Evolutionary conservation across 1,284 basidiomycete genomes (phyloP).

Genomic region (Irpex lacteus): DNA sequence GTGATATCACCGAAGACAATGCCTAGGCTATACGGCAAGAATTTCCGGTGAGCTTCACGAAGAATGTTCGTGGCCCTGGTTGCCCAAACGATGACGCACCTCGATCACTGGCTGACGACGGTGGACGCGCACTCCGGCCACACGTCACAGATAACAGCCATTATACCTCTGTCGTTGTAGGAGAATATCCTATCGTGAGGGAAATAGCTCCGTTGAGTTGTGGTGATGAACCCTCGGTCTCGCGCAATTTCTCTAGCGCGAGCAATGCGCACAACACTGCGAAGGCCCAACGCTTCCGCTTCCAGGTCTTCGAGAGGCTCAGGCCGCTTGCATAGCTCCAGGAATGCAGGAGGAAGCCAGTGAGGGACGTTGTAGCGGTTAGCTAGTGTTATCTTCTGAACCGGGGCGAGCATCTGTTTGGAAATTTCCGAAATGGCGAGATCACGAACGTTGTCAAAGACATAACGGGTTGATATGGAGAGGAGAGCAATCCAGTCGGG

Average conservation of each 20-base stretch:
- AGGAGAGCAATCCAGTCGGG: constrained; percentile 36
- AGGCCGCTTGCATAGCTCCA: constrained; percentile 32
- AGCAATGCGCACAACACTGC: constrained; percentile 16
- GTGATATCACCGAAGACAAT: too few species aligned
- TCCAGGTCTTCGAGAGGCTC: constrained; percentile 33
- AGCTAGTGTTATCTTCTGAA: constrained; percentile 37
- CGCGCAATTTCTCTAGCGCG: constrained; percentile 14
- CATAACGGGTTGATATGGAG: constrained; percentile 31
- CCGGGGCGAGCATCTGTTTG: constrained; percentile 26
- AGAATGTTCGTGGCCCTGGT: too few species aligned
- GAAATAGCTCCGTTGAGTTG: constrained; percentile 10
- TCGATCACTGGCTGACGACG: neutral
- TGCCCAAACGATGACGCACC: too few species aligned
- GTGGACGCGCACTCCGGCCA: constrained; percentile 14
- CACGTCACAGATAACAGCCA: constrained; percentile 10
- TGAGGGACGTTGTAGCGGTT: constrained; percentile 33
- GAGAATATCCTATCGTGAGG: constrained; percentile 15
- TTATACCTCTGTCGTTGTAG: constrained; percentile 14
- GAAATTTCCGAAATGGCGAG: constrained; percentile 32
- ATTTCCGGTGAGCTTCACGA: too few species aligned
- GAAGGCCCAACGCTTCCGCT: constrained; percentile 32
- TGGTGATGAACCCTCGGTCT: constrained; percentile 9
- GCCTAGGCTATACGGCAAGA: too few species aligned
- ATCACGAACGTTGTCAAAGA: constrained; percentile 31
- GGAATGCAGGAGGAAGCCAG: constrained; percentile 39